Conservation (phyloP, 352 stramenopile genomes). For the Halophytophthora batemanensis region DNA sequence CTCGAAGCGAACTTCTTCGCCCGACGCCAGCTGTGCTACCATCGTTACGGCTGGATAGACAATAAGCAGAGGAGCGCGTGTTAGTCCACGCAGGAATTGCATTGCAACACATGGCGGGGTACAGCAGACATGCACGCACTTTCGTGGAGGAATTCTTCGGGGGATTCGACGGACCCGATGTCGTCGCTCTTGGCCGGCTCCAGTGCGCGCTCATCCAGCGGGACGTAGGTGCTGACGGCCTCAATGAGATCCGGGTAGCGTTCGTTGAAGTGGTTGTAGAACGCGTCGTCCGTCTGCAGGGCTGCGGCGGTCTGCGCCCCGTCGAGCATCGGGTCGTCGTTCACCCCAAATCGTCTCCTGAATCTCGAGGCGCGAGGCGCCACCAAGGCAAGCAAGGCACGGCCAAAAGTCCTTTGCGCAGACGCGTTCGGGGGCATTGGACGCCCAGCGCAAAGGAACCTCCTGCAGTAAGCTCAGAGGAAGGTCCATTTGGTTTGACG, state of each 20-base stretch:
- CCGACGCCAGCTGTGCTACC: conserved; percentile 54
- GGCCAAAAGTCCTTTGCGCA: too few species aligned
- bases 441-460: too few species aligned
- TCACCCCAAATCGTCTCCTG: too few species aligned
- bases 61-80: not conserved
- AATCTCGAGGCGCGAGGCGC: too few species aligned
- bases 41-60: conserved; percentile 48
- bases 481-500: too few species aligned
- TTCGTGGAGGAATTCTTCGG: conserved; percentile 58
- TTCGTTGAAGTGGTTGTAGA: conserved; percentile 82
- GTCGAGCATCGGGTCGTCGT: too few species aligned
- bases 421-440: too few species aligned
- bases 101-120: too few species aligned
- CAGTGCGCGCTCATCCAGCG: conserved; percentile 44
- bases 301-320: too few species aligned
- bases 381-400: too few species aligned
- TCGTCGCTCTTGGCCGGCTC: conserved; percentile 57
- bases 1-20: conserved; percentile 50
- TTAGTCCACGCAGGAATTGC: not conserved
- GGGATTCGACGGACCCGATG: conserved; percentile 53
- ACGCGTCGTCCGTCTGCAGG: conserved; percentile 75
- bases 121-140: conserved; percentile 34
- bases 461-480: too few species aligned
- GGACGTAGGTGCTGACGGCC: conserved; percentile 59
- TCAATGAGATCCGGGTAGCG: conserved; percentile 77